These are phyloP conservation scores for Elsinoe fawcettii DNA, from an alignment of 2,329 filamentous ascomycete species.

Conservation along the genomic window DNA sequence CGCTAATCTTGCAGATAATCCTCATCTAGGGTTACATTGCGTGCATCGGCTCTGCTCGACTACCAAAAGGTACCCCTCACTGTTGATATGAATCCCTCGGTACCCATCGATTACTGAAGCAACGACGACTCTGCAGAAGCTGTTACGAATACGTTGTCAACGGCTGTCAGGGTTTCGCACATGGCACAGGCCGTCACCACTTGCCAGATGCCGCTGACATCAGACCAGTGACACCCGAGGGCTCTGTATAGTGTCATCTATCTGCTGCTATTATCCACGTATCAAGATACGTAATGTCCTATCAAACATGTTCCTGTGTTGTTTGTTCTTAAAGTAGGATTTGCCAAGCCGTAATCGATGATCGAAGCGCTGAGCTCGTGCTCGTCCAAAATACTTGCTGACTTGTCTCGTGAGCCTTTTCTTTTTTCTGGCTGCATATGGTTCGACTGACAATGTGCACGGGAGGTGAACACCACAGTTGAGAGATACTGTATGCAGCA, in stretches of 20 bases:
- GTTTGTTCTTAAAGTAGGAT: not conserved
- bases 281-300: not conserved
- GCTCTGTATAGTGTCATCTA: not conserved
- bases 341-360: not conserved
- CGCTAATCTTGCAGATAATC: constrained; percentile 6
- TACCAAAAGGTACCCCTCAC: not conserved
- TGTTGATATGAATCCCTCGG: not conserved
- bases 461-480: too few relatives aligned
- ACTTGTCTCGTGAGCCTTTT: not conserved
- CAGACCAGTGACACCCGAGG: not conserved
- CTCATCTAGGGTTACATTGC: not conserved
- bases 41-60: not conserved
- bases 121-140: not conserved
- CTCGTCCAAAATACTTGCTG: not conserved
- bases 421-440: not conserved
- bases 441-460: not conserved
- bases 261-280: not conserved
- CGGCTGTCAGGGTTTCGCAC: constrained; percentile 6
- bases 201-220: not conserved
- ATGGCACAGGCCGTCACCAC: not conserved
- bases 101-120: not conserved
- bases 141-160: constrained; percentile 2
- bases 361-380: not conserved
- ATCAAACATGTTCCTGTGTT: constrained; percentile 9
- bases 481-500: not conserved